These are phyloP conservation scores for Heterobasidion irregulare DNA, from an alignment of 1,284 basidiomycete genomes.

Conservation along the genomic window DNA sequence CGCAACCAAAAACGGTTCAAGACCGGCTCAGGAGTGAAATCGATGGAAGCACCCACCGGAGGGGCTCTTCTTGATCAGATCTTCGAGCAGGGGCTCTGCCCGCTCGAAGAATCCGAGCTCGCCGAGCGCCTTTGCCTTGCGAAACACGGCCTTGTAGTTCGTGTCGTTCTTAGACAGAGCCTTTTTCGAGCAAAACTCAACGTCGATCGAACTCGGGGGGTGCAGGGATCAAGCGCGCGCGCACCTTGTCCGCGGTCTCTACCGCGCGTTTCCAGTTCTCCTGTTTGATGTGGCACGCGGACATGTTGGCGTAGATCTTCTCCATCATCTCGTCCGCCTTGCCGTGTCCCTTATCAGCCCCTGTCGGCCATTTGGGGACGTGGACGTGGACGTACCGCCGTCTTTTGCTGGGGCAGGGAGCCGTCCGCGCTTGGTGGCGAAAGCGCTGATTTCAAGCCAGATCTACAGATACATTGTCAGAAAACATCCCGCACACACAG, in stretches of 20 bases:
- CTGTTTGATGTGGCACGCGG: slow-evolving; percentile 70
- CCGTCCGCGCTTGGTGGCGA: slow-evolving; percentile 10
- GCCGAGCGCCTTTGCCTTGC: slow-evolving; percentile 72
- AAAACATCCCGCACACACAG: no score
- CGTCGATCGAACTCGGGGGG: no score
- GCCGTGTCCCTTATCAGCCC: neutral
- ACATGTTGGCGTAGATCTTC: slow-evolving; percentile 77
- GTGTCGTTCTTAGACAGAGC: slow-evolving; percentile 63
- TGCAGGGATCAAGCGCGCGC: no score
- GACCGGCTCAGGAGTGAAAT: neutral
- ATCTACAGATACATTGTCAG: neutral
- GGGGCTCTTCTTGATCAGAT: slow-evolving; percentile 53
- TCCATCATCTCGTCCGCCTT: slow-evolving; percentile 68
- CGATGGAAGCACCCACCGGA: slow-evolving; percentile 31
- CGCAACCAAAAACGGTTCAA: neutral
- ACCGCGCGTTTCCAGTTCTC: slow-evolving; percentile 67
- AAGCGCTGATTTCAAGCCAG: slow-evolving; percentile 4
- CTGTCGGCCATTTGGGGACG: neutral
- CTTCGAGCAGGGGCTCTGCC: slow-evolving; percentile 53
- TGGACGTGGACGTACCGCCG: slow-evolving; percentile 19
- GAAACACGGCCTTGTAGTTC: slow-evolving; percentile 71
- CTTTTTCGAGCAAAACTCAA: slow-evolving; percentile 22
- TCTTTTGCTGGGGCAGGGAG: slow-evolving; percentile 19
- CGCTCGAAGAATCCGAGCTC: slow-evolving; percentile 70
- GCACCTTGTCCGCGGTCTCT: slow-evolving; percentile 67